These are phyloP conservation scores for Venturia pyrina DNA, from an alignment of 2,329 filamentous ascomycete genomes.

Conservation along the genomic window DNA sequence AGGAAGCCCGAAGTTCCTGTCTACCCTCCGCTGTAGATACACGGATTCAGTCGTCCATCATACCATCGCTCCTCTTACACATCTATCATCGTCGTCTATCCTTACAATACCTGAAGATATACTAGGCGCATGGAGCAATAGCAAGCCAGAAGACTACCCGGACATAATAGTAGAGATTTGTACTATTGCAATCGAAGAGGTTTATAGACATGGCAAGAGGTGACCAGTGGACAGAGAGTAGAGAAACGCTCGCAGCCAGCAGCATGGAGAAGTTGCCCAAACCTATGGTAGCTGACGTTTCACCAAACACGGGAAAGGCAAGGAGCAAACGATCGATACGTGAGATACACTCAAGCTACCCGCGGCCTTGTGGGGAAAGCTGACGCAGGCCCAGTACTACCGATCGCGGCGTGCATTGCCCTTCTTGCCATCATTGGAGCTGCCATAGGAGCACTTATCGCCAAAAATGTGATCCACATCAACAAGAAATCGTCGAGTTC, in stretches of 20 bases:
- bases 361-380: neutral
- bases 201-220: neutral
- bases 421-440: conserved; percentile 14
- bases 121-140: neutral
- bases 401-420: neutral
- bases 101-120: neutral
- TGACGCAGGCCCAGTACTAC: neutral
- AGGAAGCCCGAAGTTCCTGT: neutral
- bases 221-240: neutral
- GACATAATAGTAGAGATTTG: neutral
- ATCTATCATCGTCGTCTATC: neutral
- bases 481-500: neutral
- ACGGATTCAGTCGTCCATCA: neutral
- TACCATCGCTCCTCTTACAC: neutral
- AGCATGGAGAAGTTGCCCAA: neutral
- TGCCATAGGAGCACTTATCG: conserved; percentile 32
- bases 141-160: neutral
- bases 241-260: neutral
- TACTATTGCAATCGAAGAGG: neutral
- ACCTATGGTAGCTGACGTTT: neutral
- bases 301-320: neutral
- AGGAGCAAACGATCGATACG: neutral
- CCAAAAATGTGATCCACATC: conserved; percentile 1
- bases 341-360: neutral
- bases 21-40: neutral